Percentiles rank a stretch among this genome's conserved stretches.
Conservation (phyloP, 2,329 filamentous ascomycete species). For the Rhinocladiella mackenziei region DNA sequence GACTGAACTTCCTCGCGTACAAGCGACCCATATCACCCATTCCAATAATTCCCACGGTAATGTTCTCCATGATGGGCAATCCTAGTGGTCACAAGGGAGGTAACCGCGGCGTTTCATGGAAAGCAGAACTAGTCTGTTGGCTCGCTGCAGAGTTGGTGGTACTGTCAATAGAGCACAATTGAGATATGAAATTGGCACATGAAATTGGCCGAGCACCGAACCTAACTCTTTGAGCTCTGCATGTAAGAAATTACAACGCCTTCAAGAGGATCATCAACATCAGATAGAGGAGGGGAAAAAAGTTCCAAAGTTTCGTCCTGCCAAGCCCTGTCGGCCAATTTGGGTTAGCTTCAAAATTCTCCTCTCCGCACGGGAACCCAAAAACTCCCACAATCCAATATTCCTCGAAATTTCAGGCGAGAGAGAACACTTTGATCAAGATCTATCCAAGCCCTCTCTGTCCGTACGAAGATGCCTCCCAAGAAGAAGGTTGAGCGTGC, state of each 20-base stretch:
- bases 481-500: constrained; percentile 81
- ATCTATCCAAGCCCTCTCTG: background rate
- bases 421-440: too few species aligned
- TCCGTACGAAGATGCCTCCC: constrained; percentile 72
- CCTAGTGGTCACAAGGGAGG: background rate
- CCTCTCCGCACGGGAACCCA: background rate
- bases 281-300: too few species aligned
- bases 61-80: constrained; percentile 54
- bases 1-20: constrained; percentile 85
- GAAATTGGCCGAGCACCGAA: too few species aligned
- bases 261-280: too few species aligned
- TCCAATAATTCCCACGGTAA: constrained; percentile 88
- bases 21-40: constrained; percentile 99
- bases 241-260: too few species aligned
- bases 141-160: too few species aligned
- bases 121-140: too few species aligned
- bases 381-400: constrained; percentile 3
- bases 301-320: too few species aligned
- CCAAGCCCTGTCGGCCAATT: background rate
- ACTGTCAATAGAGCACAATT: too few species aligned
- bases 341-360: background rate
- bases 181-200: too few species aligned
- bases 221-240: too few species aligned
- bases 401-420: background rate
- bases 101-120: too few species aligned